Percentiles rank a stretch among this genome's conserved stretches.
phyloP scores from a whole-genome alignment of 83 land plant genomes.

The Picea abies region DNA sequence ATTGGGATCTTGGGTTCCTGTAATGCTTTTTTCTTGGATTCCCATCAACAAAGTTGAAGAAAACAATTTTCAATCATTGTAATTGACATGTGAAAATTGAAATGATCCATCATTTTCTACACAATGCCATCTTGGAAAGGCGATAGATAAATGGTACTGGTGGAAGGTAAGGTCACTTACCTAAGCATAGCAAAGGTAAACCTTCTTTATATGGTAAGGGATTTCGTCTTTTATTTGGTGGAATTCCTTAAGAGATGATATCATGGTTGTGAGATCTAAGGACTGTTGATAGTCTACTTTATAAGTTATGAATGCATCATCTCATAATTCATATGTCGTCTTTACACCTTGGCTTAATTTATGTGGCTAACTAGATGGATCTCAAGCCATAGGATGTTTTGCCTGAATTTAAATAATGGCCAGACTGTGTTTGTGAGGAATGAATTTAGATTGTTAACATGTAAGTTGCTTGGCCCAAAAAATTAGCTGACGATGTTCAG shows the following conservation, averaged over 20 bases:
- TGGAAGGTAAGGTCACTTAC: too few relatives aligned
- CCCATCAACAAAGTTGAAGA: not conserved
- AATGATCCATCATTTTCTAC: not conserved
- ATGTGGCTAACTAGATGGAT: not conserved
- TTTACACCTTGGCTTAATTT: not conserved
- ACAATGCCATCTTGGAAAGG: not conserved
- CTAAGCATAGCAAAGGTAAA: too few relatives aligned
- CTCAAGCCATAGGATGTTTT: not conserved
- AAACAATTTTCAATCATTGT: not conserved
- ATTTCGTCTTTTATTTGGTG: too few relatives aligned
- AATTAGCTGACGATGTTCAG: not conserved
- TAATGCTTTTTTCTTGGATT: conserved; percentile 1
- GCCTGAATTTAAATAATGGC: not conserved
- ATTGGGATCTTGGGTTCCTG: not conserved
- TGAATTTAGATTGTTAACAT: not conserved
- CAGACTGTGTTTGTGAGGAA: too few relatives aligned
- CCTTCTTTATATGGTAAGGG: too few relatives aligned
- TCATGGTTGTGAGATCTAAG: too few relatives aligned
- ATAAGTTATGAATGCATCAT: too few relatives aligned
- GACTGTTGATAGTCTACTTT: too few relatives aligned
- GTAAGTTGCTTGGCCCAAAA: not conserved
- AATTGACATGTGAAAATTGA: not conserved
- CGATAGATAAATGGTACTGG: too few relatives aligned
- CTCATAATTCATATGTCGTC: too few relatives aligned
- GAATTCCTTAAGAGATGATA: too few relatives aligned